Conservation (phyloP, 2,329 filamentous ascomycete genomes). For the Biscogniauxia marginata region DNA sequence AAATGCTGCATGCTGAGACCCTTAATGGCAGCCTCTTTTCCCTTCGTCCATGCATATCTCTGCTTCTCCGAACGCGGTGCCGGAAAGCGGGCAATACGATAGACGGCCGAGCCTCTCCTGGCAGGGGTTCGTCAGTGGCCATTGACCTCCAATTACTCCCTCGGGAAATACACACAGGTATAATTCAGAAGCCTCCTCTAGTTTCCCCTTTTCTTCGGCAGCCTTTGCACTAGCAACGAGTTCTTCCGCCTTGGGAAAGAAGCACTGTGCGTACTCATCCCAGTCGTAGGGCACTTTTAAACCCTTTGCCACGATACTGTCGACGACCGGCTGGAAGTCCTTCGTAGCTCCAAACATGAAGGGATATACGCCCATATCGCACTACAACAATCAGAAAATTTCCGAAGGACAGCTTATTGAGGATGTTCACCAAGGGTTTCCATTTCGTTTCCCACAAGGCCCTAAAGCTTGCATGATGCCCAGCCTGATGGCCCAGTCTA, state of each 20-base stretch:
- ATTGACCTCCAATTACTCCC: not conserved
- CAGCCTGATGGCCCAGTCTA: conserved; percentile 20
- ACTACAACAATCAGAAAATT: conserved; percentile 16
- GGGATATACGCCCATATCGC: conserved; percentile 35
- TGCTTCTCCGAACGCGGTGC: conserved; percentile 32
- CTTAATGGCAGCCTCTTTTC: conserved; percentile 30
- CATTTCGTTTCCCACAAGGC: conserved; percentile 32
- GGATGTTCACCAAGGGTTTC: conserved; percentile 24
- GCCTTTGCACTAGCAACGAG: conserved; percentile 22
- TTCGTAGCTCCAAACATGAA: conserved; percentile 34
- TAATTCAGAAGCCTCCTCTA: conserved; percentile 31
- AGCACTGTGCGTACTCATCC: conserved; percentile 36
- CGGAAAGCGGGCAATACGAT: conserved; percentile 36
- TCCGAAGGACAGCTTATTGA: not conserved
- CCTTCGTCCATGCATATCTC: conserved; percentile 26
- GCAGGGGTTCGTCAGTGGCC: not conserved
- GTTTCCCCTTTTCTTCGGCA: conserved; percentile 21
- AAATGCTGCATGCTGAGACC: conserved; percentile 28
- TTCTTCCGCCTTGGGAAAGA: conserved; percentile 32
- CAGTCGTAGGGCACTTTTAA: conserved; percentile 32
- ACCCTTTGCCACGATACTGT: conserved; percentile 32
- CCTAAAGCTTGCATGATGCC: conserved; percentile 29
- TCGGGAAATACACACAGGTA: conserved; percentile 27
- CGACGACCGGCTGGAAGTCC: conserved; percentile 35
- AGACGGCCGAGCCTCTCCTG: conserved; percentile 33